Evolutionary conservation across 805 yeast genomes (phyloP).

Genomic region (Alloascoidea africana): DNA sequence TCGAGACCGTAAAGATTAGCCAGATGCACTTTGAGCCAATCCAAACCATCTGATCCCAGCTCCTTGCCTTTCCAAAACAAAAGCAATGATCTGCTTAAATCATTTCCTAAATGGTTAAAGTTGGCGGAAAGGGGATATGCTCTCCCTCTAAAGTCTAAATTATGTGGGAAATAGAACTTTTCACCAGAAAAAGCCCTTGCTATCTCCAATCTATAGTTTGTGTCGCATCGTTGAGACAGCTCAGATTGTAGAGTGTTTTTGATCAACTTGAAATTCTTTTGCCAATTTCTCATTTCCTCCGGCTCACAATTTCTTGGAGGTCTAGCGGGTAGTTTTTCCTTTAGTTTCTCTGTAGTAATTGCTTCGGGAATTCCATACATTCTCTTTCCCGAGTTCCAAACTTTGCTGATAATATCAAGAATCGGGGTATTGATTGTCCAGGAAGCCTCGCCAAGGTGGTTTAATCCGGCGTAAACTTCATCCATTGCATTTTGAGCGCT

Average conservation of each 20-base stretch:
- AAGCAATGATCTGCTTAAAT: conserved; percentile 40
- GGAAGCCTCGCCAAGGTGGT: conserved; percentile 72
- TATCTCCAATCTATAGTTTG: conserved; percentile 85
- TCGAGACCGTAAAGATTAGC: conserved; percentile 46
- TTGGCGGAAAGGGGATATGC: conserved; percentile 54
- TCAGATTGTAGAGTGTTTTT: conserved; percentile 47
- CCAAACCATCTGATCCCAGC: conserved; percentile 35
- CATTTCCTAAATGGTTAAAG: conserved; percentile 47
- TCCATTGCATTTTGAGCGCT: conserved; percentile 51
- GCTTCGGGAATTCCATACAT: conserved; percentile 60
- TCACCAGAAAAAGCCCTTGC: conserved; percentile 81
- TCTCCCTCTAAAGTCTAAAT: conserved; percentile 48
- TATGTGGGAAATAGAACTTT: conserved; percentile 44
- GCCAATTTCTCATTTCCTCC: conserved; percentile 50
- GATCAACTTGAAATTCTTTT: conserved; percentile 37
- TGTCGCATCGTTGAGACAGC: conserved; percentile 85
- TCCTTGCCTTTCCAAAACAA: conserved; percentile 44
- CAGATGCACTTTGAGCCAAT: conserved; percentile 47
- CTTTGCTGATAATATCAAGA: conserved; percentile 50
- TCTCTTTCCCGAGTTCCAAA: conserved; percentile 78
- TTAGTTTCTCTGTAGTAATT: conserved; percentile 19
- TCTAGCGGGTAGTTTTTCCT: conserved; percentile 33
- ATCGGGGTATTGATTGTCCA: conserved; percentile 82
- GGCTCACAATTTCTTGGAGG: conserved; percentile 67
- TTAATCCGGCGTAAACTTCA: conserved; percentile 63